Evolutionary conservation across 2,329 filamentous ascomycete genomes (phyloP).

Genomic region (Pyricularia sp.): DNA sequence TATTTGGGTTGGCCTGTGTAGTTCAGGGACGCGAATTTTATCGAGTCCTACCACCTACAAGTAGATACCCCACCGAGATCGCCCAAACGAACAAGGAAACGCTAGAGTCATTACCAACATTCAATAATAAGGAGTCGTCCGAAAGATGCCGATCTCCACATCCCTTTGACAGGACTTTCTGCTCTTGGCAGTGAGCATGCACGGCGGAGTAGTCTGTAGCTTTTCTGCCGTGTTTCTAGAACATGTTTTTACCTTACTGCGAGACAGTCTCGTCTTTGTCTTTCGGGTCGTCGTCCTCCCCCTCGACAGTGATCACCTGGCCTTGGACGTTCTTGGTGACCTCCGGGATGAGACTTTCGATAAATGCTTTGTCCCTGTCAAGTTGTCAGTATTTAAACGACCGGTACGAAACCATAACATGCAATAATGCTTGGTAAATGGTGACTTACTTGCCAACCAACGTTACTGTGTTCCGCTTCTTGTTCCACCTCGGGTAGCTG

Average conservation of each 20-base stretch:
- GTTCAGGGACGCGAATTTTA: background rate
- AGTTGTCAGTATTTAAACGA: background rate
- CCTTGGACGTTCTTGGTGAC: conserved; percentile 72
- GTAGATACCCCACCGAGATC: background rate
- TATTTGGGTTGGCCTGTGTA: background rate
- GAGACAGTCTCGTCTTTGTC: conserved; percentile 6
- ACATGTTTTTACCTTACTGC: background rate
- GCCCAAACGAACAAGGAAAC: background rate
- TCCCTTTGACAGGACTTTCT: background rate
- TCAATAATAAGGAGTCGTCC: background rate
- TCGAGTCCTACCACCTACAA: background rate
- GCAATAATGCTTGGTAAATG: background rate
- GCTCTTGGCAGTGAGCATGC: background rate
- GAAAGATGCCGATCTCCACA: background rate
- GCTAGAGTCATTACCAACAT: background rate
- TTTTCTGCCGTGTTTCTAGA: background rate
- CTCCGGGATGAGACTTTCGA: conserved; percentile 71
- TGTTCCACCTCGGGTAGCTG: conserved; percentile 89
- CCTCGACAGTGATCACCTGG: conserved; percentile 59
- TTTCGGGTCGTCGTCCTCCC: conserved; percentile 51
- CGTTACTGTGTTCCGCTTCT: conserved; percentile 80
- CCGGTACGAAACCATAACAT: background rate
- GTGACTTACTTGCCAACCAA: conserved; percentile 56
- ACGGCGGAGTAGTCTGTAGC: background rate
- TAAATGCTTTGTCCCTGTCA: conserved; percentile 57